Evolutionary conservation across 305 asterid species (phyloP).

Genomic region (Striga hermonthica): DNA sequence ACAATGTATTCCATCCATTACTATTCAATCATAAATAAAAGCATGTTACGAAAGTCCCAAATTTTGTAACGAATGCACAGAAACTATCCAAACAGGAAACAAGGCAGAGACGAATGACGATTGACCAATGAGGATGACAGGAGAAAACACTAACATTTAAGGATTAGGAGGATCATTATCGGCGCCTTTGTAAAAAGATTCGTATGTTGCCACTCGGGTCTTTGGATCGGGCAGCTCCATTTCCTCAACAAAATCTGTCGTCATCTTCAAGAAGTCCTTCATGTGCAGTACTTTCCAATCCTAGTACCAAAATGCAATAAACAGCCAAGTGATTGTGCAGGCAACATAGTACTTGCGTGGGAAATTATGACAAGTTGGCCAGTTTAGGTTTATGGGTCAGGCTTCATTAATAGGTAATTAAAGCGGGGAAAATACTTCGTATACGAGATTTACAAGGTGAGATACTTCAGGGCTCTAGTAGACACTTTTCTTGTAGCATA

Average conservation of each 20-base stretch:
- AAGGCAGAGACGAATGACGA: too few relatives aligned
- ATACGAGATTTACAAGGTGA: neutral
- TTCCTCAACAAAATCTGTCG: slow-evolving; percentile 58
- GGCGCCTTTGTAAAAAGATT: slow-evolving; percentile 45
- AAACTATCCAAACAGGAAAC: too few relatives aligned
- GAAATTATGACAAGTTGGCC: too few relatives aligned
- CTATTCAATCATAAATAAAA: too few relatives aligned
- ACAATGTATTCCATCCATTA: too few relatives aligned
- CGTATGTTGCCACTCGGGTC: slow-evolving; percentile 63
- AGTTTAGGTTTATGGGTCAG: neutral
- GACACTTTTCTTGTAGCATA: neutral
- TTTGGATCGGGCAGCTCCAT: slow-evolving; percentile 60
- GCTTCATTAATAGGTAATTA: neutral
- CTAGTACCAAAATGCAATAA: slow-evolving; percentile 33
- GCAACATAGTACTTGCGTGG: neutral
- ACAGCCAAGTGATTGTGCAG: neutral
- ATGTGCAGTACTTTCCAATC: slow-evolving; percentile 67
- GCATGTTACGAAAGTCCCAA: too few relatives aligned
- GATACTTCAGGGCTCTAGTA: neutral
- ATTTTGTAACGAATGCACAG: too few relatives aligned
- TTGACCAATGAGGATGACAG: neutral
- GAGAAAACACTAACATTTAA: slow-evolving; percentile 23
- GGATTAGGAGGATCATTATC: slow-evolving; percentile 33
- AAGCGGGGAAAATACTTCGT: neutral
- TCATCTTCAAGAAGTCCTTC: slow-evolving; percentile 69